Base-by-base conservation (phyloP, 2,329 filamentous ascomycete species). In the Colletotrichum tabaci region DNA sequence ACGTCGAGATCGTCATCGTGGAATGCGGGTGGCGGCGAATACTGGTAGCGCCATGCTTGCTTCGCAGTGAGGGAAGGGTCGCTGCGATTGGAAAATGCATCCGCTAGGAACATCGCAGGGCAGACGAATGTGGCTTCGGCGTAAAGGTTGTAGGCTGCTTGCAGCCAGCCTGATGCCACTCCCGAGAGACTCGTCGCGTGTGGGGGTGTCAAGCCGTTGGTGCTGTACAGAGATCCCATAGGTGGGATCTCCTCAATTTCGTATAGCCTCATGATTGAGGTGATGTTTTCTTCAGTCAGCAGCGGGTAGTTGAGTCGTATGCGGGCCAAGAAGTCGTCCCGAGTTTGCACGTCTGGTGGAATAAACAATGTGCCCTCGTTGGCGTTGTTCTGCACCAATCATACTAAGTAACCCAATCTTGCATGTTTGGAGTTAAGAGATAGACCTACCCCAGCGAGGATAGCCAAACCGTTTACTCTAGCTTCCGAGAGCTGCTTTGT, bases 101-200 rank as follows among this genome's bases (percentile, higher is more conserved):
- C 81, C 3, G 84, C 84, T 65, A 89, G 78, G 87, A 87, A 90
- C 77, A 89, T 89, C 0, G 85, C 83, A 0, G 88, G 85, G 75
- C 88, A 90, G 53, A 86, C 81, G 69, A 90, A 89, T 3, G 86
- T 87, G 0, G 84, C 81, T 77, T 91, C 88, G 50, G 84, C 86
- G 73, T 86, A 87, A 64, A 90, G 84, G 74, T 88, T 87, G 70
- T 82, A 80, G 15, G 84, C 87, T 30, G 85, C 83, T 75, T 90
- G 87, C 73, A 89, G 87, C 75, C 88, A 87, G 23, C 88, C 88
- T 3, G 82, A 84, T 2, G 81, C 86, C 49, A 83, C 82, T 35
- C 81, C 79, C n/a, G 84, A 86, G 57, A 87, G 82, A 46, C 86
- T 87, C 74, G 2, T 73, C 74, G 8, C 82, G 77, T 35, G 84